phyloP scores from a whole-genome alignment of 148 eudicot genomes.

The Gaultheria prostrata region DNA sequence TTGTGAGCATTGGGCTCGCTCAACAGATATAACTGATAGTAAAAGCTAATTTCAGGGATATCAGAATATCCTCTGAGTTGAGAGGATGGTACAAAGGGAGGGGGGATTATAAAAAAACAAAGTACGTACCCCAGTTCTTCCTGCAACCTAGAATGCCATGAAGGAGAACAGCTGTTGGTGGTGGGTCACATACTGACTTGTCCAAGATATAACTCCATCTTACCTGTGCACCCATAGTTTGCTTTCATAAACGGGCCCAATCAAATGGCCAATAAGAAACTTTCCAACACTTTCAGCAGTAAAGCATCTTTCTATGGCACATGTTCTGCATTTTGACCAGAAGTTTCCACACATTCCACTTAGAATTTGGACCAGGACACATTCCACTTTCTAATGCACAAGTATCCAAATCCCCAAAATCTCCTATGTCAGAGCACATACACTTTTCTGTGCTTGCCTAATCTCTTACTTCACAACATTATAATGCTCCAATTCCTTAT shows the following conservation, averaged over 20 bases:
- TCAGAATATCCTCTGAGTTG: not conserved
- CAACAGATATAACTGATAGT: not conserved
- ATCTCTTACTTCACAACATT: not conserved
- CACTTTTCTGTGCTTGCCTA: not conserved
- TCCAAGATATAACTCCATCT: constrained; percentile 82
- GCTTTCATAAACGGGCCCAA: constrained; percentile 1
- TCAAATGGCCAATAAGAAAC: not conserved
- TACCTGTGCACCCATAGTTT: constrained; percentile 40
- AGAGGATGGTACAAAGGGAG: constrained; percentile 7
- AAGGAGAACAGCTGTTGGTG: constrained; percentile 92
- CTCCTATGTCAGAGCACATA: not conserved
- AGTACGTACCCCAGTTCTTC: constrained; percentile 84
- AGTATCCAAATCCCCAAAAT: not conserved
- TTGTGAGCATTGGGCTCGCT: not conserved
- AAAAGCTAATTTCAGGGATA: not conserved
- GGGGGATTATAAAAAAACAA: not conserved
- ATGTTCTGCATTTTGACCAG: not conserved
- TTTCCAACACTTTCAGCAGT: not conserved
- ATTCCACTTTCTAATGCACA: not conserved
- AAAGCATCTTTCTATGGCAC: not conserved
- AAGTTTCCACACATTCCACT: constrained; percentile 3
- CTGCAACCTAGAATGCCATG: constrained; percentile 93
- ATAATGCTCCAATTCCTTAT: not conserved
- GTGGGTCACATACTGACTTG: constrained; percentile 70
- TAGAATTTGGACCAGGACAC: not conserved